Evolutionary conservation across 768 basidiomycete genomes (phyloP).

Genomic region (Rhizopogon rudus): DNA sequence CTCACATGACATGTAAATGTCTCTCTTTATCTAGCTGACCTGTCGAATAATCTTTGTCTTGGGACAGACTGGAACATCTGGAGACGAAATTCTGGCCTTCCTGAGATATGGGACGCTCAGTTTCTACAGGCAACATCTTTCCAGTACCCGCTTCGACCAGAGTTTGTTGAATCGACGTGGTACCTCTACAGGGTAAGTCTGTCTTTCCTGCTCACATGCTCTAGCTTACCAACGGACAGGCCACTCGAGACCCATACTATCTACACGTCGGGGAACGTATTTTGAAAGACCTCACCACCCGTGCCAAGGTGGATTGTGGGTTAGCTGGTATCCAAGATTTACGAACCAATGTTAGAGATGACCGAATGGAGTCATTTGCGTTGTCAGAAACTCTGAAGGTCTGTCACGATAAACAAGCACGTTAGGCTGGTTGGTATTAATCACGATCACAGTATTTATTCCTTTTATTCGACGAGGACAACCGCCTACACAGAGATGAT

Average conservation of each 20-base stretch:
- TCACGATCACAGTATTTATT: slow-evolving; percentile 69
- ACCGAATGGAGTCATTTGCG: slow-evolving; percentile 97
- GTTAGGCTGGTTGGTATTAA: slow-evolving; percentile 3
- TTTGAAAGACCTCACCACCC: slow-evolving; percentile 64
- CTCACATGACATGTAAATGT: slow-evolving; percentile 81
- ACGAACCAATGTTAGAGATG: slow-evolving; percentile 70
- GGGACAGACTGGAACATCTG: slow-evolving; percentile 85
- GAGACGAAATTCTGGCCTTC: slow-evolving; percentile 81
- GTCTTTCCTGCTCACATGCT: not conserved
- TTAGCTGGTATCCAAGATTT: slow-evolving; percentile 80
- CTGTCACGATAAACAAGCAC: slow-evolving; percentile 1
- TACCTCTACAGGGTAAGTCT: slow-evolving; percentile 78
- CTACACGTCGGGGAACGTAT: slow-evolving; percentile 87
- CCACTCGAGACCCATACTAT: slow-evolving; percentile 90
- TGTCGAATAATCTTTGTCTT: slow-evolving; percentile 2
- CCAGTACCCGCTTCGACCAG: slow-evolving; percentile 81
- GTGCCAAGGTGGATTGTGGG: slow-evolving; percentile 84
- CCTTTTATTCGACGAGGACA: slow-evolving; percentile 86
- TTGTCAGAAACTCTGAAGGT: slow-evolving; percentile 92
- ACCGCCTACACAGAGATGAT: slow-evolving; percentile 66
- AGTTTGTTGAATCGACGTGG: slow-evolving; percentile 96
- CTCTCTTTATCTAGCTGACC: not conserved
- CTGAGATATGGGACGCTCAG: slow-evolving; percentile 88
- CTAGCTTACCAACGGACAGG: slow-evolving; percentile 40
- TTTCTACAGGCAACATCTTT: slow-evolving; percentile 65